Evolutionary conservation across 768 basidiomycete genomes (phyloP), one percentile per base, ranked within the genome.

Genomic region (Rhizopogon roseolus): DNA sequence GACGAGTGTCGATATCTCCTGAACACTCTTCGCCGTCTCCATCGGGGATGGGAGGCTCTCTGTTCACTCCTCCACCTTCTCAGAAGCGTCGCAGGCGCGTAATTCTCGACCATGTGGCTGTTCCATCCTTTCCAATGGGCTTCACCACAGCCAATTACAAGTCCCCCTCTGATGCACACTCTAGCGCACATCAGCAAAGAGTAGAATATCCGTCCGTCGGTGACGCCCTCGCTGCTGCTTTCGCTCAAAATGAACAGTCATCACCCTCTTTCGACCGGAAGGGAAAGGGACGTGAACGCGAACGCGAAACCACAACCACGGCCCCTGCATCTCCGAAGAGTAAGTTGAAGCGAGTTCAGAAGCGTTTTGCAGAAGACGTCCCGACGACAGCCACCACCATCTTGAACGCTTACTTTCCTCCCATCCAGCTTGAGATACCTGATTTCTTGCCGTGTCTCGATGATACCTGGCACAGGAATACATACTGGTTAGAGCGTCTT

Each of bases 1-100:
- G 51, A 29, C 48, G 27, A 41, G 17, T 40, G 40, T 41, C 36
- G 41, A 40, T 29, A 17, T 19, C 22, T 22, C 50, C 11, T 16
- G 40, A 7, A 16, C 42, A 13, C 13, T 32, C 2, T 14, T 53
- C 54, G 40, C 46, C 68, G 5, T 44, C 58, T 4, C 39, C 42
- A 16, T 45, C 58, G 17, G 49, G 41, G 22, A 41, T 5, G 3
- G 51, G 61, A 19, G 55, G 46, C 7, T 67, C 63, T 9, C 65
- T 70, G 40, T 69, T 69, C 45, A 69, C 67, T 0, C 69, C 68
- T 25, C 65, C 67, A 11, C 60, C 61, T 4, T 53, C 39, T 6
- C 32, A 52, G 6, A 60, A 42, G 44, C 55, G 34, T 48, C 66
- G 56, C 1, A 17, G 50, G 3, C 57, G 58, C 13, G 1, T 41